phyloP scores from a whole-genome alignment of 2,329 filamentous ascomycete species.

The Paraphoma chrysanthemicola region DNA sequence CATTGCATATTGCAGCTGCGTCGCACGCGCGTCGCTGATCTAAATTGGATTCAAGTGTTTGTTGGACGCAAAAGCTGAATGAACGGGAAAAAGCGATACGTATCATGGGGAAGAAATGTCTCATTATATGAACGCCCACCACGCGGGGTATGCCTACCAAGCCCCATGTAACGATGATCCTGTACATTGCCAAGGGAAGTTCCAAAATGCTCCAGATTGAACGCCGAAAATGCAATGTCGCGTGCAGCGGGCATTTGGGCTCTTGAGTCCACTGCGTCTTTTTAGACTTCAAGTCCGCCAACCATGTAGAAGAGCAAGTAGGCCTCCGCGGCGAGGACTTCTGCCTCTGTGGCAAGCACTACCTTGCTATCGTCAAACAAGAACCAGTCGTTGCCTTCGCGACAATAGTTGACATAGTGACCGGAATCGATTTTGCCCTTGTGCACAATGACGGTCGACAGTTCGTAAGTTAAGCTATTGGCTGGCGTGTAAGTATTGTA shows the following conservation, averaged over 20 bases:
- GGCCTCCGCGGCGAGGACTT: conserved; percentile 84
- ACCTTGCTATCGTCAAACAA: conserved; percentile 96
- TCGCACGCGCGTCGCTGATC: too few relatives aligned
- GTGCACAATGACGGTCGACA: conserved; percentile 89
- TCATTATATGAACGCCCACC: too few relatives aligned
- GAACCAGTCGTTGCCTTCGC: conserved; percentile 89
- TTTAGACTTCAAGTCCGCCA: conserved; percentile 38
- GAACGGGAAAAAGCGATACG: too few relatives aligned
- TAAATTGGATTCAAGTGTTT: too few relatives aligned
- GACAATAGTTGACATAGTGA: conserved; percentile 89
- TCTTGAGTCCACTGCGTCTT: background rate
- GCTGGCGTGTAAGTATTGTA: conserved; percentile 40
- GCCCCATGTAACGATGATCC: too few relatives aligned
- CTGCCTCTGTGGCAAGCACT: conserved; percentile 79
- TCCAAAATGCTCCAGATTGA: background rate
- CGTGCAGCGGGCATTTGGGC: too few relatives aligned
- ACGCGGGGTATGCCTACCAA: too few relatives aligned
- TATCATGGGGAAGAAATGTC: too few relatives aligned
- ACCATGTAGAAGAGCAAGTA: conserved; percentile 84
- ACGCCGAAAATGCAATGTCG: background rate
- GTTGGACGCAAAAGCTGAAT: too few relatives aligned
- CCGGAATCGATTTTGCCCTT: conserved; percentile 92
- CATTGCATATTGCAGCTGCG: too few relatives aligned
- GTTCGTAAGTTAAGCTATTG: conserved; percentile 77
- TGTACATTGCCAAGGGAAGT: too few relatives aligned